Evolutionary conservation across 1,284 basidiomycete species (phyloP).

Genomic region (Boletellus sp.): DNA sequence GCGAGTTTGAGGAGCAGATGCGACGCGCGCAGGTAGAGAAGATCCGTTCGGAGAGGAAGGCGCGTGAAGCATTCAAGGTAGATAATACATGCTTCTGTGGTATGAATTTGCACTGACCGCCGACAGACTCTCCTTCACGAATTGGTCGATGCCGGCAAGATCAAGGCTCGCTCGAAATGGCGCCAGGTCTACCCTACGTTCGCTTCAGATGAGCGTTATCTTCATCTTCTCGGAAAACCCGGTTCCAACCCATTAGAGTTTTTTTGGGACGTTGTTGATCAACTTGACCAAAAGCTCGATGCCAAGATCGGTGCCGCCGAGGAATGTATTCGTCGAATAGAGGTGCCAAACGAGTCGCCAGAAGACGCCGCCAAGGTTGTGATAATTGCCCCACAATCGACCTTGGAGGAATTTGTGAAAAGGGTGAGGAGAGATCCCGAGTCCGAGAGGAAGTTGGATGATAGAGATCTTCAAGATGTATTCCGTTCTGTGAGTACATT

Average conservation of each 20-base stretch:
- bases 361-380: conserved; percentile 33
- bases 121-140: conserved; percentile 68
- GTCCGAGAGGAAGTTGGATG: conserved; percentile 43
- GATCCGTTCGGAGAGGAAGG: conserved; percentile 78
- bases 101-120: conserved; percentile 3
- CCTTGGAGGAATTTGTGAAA: conserved; percentile 55
- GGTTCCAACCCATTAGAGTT: conserved; percentile 94
- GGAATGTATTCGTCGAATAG: conserved; percentile 52
- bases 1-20: conserved; percentile 84
- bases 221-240: conserved; percentile 82
- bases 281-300: conserved; percentile 82
- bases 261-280: conserved; percentile 93
- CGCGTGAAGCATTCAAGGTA: conserved; percentile 85
- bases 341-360: conserved; percentile 31
- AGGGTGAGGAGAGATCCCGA: conserved; percentile 55
- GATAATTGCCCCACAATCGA: conserved; percentile 52
- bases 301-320: conserved; percentile 66
- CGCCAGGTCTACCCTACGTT: conserved; percentile 81
- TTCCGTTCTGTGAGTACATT: conserved; percentile 59
- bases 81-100: not conserved
- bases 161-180: conserved; percentile 88
- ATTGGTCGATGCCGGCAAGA: conserved; percentile 61
- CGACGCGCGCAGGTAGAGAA: conserved; percentile 79
- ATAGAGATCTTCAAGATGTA: conserved; percentile 58
- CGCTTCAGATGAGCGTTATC: conserved; percentile 77